Evolutionary conservation across 148 eudicot genomes (phyloP).

Genomic region (Rhododendron henanense): DNA sequence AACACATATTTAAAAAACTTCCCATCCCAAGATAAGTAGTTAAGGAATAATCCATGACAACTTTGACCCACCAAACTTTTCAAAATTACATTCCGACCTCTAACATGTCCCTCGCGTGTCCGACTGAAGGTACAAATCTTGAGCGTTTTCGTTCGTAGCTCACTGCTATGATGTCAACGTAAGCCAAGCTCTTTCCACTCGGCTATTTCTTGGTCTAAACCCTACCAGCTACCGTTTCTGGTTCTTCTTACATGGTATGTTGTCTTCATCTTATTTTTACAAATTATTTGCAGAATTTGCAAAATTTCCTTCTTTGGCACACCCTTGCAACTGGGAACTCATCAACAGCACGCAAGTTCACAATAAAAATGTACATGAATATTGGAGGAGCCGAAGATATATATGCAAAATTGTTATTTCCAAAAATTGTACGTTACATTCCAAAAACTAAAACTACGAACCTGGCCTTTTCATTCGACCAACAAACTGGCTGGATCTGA

Average conservation of each 20-base stretch:
- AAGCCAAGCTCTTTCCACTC: neutral
- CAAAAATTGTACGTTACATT: constrained; percentile 39
- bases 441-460: constrained; percentile 40
- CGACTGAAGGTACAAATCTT: neutral
- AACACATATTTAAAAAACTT: neutral
- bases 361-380: constrained; percentile 1
- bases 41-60: neutral
- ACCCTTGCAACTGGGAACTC: neutral
- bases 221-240: neutral
- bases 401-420: constrained; percentile 17
- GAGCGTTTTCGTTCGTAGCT: neutral
- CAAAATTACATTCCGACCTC: neutral
- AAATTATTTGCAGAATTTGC: neutral
- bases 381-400: constrained; percentile 13
- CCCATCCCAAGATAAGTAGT: neutral
- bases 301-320: neutral
- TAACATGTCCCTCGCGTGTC: neutral
- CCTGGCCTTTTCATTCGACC: constrained; percentile 58
- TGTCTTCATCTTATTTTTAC: neutral
- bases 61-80: neutral
- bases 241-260: neutral
- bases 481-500: constrained; percentile 33
- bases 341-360: constrained; percentile 12
- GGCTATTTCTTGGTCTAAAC: neutral
- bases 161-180: neutral